phyloP scores from a whole-genome alignment of 352 stramenopile species.

The Phytophthora foliorum region DNA sequence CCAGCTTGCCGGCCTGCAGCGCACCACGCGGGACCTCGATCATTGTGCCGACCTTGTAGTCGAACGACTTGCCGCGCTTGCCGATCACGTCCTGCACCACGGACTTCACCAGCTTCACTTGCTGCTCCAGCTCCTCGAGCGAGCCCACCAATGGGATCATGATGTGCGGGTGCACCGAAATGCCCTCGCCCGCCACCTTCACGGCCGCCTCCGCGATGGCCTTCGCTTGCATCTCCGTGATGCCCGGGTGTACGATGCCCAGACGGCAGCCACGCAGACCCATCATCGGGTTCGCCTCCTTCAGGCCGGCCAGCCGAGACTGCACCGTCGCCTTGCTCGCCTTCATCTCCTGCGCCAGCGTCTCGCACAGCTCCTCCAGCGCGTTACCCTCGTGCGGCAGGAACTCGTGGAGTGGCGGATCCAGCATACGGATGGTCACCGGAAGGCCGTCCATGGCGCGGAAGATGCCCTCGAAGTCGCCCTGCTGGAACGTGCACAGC shows the following conservation, averaged over 20 bases:
- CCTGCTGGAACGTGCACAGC: conserved; percentile 33
- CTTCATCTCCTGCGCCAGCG: conserved; percentile 26
- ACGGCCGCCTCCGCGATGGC: conserved; percentile 30
- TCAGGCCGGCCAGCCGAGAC: conserved; percentile 28
- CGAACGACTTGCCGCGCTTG: conserved; percentile 30
- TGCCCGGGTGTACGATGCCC: conserved; percentile 39
- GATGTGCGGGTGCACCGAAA: conserved; percentile 38
- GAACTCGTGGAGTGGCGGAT: conserved; percentile 33
- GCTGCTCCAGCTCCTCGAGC: conserved; percentile 36
- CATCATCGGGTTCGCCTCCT: conserved; percentile 45
- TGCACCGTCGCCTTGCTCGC: conserved; percentile 32
- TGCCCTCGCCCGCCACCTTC: conserved; percentile 16
- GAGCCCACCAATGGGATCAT: conserved; percentile 32
- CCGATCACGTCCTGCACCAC: conserved; percentile 36
- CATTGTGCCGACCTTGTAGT: conserved; percentile 44
- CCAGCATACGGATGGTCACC: conserved; percentile 38
- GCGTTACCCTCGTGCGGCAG: conserved; percentile 35
- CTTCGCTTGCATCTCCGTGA: conserved; percentile 42
- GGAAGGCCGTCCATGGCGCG: conserved; percentile 33
- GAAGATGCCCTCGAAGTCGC: conserved; percentile 41
- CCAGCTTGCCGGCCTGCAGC: conserved; percentile 13
- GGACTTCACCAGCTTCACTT: conserved; percentile 37
- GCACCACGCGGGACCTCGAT: conserved; percentile 29
- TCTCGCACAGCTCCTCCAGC: conserved; percentile 34
- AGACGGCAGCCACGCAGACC: conserved; percentile 37